Base-by-base conservation (phyloP, 176 grass and related monocot genomes). In the Ananas comosus region DNA sequence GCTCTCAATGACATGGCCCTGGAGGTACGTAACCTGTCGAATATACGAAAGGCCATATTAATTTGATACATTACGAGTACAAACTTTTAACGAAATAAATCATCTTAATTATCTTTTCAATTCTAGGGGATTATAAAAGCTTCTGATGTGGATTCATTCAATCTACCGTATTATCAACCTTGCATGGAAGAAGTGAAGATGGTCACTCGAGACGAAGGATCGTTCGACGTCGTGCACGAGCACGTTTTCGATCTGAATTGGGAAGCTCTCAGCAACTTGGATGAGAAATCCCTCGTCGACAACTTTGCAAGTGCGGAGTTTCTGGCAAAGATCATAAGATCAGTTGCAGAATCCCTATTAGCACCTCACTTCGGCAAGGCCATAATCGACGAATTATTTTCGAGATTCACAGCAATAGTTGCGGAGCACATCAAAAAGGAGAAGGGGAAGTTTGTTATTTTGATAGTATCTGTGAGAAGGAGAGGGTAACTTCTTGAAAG, bases 1-100 rank as follows among this genome's bases (percentile, higher is more conserved):
- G 81, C 81, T 18, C 79, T 91, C n/a, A 80, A 68, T 50, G 52
- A 72, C 7, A 71, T 91, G 51, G 79, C 78, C 27, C 51, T 49
- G 51, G 1, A 87, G 74, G 80, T 65, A 69, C 10, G 1, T 21
- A 19, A 19, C 22, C 3, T 7, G 16, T 42, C 33, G 6, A 42
- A 42, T 42, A 42, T 42, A 42, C 5, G 33, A 42, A 42, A 42
- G 5, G 33, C 33, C 33, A 7, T 42, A 42, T 6, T n/a, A n/a
- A n/a, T n/a, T 6, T 7, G 33, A 42, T 42, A 7, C 33, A 42
- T 42, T 42, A 6, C 33, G 5, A 23, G 22, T 0, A 42, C 33
- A 42, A 42, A 23, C 22, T 23, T 23, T 23, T 23, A 23, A 23
- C 22, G 22, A 23, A 23, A 23, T 23, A 23, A 1, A 23, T 6